A percentile compares a stretch with the other conserved stretches of the same genome.
Conservation (phyloP, 768 basidiomycete genomes). For the Lactarius indigo region DNA sequence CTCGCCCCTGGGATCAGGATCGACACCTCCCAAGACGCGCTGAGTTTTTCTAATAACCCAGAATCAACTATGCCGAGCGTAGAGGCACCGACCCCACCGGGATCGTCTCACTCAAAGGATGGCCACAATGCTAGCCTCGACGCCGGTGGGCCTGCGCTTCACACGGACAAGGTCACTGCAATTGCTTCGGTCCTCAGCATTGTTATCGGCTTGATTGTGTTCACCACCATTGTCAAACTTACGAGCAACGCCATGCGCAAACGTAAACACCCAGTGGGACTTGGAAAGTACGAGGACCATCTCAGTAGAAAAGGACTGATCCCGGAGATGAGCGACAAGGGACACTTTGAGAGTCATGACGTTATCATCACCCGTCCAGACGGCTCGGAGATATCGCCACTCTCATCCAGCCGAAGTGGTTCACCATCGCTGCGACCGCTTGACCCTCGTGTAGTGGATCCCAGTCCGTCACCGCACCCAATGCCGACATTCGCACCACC, state of each 20-base stretch:
- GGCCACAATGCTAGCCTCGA: constrained; percentile 2
- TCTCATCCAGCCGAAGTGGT: constrained; percentile 2
- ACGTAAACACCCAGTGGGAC: constrained; percentile 13
- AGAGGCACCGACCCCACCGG: background rate
- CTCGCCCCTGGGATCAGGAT: constrained; percentile 4
- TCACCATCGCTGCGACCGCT: constrained; percentile 16
- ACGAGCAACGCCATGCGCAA: constrained; percentile 21
- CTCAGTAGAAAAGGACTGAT: constrained; percentile 20
- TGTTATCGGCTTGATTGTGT: constrained; percentile 20
- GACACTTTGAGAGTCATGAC: constrained; percentile 18
- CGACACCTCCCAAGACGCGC: constrained; percentile 8
- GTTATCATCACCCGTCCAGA: constrained; percentile 23
- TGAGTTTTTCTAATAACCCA: constrained; percentile 2
- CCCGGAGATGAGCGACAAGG: constrained; percentile 7
- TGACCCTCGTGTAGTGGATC: background rate
- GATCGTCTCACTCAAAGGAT: background rate
- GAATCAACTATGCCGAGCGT: constrained; percentile 13
- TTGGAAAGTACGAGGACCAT: constrained; percentile 19
- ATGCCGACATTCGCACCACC: constrained; percentile 26
- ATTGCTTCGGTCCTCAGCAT: constrained; percentile 22
- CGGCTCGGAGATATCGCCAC: constrained; percentile 20
- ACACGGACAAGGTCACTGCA: constrained; percentile 16
- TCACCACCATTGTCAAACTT: constrained; percentile 21
- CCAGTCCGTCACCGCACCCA: constrained; percentile 6
- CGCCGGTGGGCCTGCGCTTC: constrained; percentile 1